Base-by-base conservation (phyloP, 2,329 filamentous ascomycete species). In the Monascus ruber region DNA sequence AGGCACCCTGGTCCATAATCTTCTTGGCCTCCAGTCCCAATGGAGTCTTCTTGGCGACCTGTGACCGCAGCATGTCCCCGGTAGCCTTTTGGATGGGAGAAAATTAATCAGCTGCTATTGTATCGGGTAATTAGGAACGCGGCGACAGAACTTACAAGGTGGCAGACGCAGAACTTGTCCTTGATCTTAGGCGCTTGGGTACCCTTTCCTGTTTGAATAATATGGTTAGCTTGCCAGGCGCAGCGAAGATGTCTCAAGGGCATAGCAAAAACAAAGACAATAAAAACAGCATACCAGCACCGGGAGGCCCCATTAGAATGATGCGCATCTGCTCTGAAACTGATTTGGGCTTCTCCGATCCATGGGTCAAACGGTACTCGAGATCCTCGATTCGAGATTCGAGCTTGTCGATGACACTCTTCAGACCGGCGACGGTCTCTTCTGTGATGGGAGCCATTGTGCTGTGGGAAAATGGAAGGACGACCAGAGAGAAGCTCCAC, bases 1-100 rank as follows among this genome's bases (percentile, higher is more conserved):
- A 79, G 53, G 89, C 89, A 55, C 91, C 91, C 64, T 89, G 83
- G 62, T 98, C 91, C 91, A 98, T 98, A 67, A 98, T 98, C 80
- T 96, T 96, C 81, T 98, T 98, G 51, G 91, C 91, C 73, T 95
- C 87, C 61, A 84, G 79, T 54, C 91, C 91, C 49, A 98, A 79
- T 43, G 84, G 69, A 42, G 91, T 98, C 80, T 96, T 95, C 72
- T 94, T 93, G 50, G 89, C 84, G 60, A 98, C 91, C 69, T 98
- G 91, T 52, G 88, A 94, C 59, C 91, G 87, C 59, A 98, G 78
- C 91, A 98, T 98, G 69, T 98, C 91, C 64, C 91, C 91, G 43
- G 91, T 98, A 48, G 91, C 91, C 88, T 95, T 55, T 37, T 46
- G 35, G 25, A 31, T 49, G 41, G 42, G 39, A 40, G 41, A 40